These are phyloP conservation scores for Blastobotrys buckinghamii DNA, from an alignment of 1,139 yeast genomes.

Conservation along the genomic window DNA sequence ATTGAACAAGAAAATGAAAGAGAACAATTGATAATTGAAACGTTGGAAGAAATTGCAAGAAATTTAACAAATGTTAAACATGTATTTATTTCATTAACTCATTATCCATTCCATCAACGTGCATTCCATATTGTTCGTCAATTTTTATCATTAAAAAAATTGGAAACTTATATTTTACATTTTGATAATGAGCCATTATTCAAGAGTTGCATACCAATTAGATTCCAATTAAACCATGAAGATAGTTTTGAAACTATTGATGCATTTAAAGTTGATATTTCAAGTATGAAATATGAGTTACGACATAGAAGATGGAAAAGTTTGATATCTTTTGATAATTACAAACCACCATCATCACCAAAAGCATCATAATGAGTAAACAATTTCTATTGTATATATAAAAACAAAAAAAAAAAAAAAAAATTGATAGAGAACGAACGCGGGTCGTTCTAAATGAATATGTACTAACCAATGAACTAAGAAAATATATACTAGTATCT, in stretches of 20 bases:
- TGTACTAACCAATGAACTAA: neutral
- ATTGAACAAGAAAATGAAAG: slow-evolving; percentile 2
- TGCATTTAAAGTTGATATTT: slow-evolving; percentile 1
- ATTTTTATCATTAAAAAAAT: neutral
- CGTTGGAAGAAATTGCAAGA: slow-evolving; percentile 1
- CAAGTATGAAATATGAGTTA: neutral
- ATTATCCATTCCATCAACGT: slow-evolving; percentile 1
- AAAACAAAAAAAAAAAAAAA: neutral
- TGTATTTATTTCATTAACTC: neutral
- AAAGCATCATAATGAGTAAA: neutral
- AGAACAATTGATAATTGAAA: neutral
- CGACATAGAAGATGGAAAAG: slow-evolving; percentile 1
- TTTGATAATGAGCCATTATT: slow-evolving; percentile 2
- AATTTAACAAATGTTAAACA: neutral
- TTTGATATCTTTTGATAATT: slow-evolving; percentile 1
- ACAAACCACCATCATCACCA: neutral
- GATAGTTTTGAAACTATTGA: slow-evolving; percentile 1
- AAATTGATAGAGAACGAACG: neutral
- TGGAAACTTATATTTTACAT: neutral
- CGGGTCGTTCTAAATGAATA: neutral
- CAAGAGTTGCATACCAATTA: neutral
- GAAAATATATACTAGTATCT: neutral
- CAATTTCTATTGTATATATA: neutral
- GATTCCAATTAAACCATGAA: neutral
- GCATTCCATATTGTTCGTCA: slow-evolving; percentile 1